phyloP scores from a whole-genome alignment of 805 yeast genomes.

The Wickerhamiella musiphila region DNA sequence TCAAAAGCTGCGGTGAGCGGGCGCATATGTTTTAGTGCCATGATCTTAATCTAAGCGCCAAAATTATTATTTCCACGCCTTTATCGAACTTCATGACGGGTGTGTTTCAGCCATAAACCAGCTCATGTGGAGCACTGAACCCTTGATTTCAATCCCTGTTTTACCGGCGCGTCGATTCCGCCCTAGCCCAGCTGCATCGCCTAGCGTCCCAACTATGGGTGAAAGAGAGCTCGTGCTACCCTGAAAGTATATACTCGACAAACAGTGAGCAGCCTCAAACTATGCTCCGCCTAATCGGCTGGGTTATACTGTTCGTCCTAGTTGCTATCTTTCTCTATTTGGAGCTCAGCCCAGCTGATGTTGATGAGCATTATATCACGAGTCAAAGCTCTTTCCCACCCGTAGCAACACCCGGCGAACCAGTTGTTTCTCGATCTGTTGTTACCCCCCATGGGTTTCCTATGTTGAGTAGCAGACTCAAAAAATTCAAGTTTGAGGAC shows the following conservation, averaged over 20 bases:
- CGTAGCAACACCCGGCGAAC: constrained; percentile 48
- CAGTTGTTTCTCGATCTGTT: constrained; percentile 60
- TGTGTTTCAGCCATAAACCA: no score
- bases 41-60: no score
- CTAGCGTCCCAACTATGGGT: no score
- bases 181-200: no score
- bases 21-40: no score
- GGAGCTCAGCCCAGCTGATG: constrained; percentile 19
- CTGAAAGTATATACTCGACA: background rate
- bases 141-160: no score
- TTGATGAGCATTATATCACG: constrained; percentile 20
- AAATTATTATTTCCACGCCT: no score
- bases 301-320: constrained; percentile 9
- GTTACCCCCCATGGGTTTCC: constrained; percentile 47
- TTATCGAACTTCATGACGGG: no score
- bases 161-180: no score
- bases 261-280: background rate
- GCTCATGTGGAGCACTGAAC: no score
- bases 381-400: constrained; percentile 50
- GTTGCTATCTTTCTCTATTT: constrained; percentile 10
- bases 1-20: no score
- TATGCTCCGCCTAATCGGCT: constrained; percentile 13
- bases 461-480: constrained; percentile 16
- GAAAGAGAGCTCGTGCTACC: no score
- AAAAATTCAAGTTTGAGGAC: constrained; percentile 52